Evolutionary conservation across 2,329 filamentous ascomycete species (phyloP).

Genomic region (Xylaria sp.): DNA sequence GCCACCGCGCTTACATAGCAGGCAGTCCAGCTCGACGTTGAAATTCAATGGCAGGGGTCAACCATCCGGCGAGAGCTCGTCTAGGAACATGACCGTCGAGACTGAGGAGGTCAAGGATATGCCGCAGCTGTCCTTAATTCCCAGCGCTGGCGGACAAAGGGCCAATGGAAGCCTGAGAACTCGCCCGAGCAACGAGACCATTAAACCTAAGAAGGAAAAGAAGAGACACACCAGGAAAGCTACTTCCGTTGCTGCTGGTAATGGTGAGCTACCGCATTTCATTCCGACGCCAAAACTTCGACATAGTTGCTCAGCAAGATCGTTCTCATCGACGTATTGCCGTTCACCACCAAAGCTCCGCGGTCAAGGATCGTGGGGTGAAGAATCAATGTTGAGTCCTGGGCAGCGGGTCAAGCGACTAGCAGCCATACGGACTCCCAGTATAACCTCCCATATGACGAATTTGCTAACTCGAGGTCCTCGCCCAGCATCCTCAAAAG

Average conservation of each 20-base stretch:
- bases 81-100: conserved; percentile 95
- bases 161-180: conserved; percentile 79
- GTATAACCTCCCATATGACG: conserved; percentile 54
- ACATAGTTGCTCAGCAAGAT: conserved; percentile 56
- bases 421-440: conserved; percentile 45
- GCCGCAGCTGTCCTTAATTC: conserved; percentile 80
- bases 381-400: conserved; percentile 45
- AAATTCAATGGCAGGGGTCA: conserved; percentile 76
- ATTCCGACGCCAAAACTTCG: conserved; percentile 51
- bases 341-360: conserved; percentile 52
- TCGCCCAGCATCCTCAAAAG: conserved; percentile 84
- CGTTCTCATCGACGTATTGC: conserved; percentile 47
- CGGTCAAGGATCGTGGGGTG: conserved; percentile 51
- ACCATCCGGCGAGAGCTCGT: conserved; percentile 74
- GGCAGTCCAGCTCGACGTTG: conserved; percentile 74
- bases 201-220: conserved; percentile 92
- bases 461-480: conserved; percentile 57
- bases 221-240: conserved; percentile 83
- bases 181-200: conserved; percentile 94
- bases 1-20: conserved; percentile 66
- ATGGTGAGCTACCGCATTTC: conserved; percentile 68
- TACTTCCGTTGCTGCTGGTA: conserved; percentile 74
- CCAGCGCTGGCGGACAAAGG: conserved; percentile 72
- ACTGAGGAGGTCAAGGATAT: conserved; percentile 95
- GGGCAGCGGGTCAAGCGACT: conserved; percentile 40